Evolutionary conservation across 2,329 filamentous ascomycete genomes (phyloP).

Genomic region (Diaporthe ilicicola): DNA sequence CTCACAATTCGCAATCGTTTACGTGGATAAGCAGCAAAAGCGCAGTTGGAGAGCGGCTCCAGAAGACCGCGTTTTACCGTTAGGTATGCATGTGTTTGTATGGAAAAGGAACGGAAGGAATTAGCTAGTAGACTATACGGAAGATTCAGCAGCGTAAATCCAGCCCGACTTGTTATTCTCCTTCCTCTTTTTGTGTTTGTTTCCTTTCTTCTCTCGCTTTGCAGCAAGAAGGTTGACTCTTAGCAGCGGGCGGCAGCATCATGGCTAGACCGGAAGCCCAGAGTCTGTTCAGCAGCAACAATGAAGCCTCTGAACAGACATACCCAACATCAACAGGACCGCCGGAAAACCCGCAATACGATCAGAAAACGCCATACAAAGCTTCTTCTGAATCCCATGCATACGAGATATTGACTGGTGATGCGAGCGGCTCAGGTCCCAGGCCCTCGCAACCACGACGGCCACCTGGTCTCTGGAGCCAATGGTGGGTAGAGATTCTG

Average conservation of each 20-base stretch:
- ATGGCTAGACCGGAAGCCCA: slow-evolving; percentile 1
- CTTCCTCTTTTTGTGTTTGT: neutral
- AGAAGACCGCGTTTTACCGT: no score
- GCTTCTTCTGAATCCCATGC: neutral
- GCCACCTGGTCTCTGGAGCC: neutral
- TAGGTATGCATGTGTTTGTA: no score
- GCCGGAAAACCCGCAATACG: neutral
- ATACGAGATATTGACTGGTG: neutral
- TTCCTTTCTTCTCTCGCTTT: neutral
- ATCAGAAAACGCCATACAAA: neutral
- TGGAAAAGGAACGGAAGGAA: neutral
- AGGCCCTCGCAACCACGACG: neutral
- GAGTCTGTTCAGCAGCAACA: neutral
- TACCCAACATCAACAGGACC: neutral
- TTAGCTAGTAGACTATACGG: no score
- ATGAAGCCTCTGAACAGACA: neutral
- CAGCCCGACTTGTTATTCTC: neutral
- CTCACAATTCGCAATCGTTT: no score
- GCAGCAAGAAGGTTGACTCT: neutral
- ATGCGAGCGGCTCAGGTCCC: neutral
- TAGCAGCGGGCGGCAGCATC: neutral
- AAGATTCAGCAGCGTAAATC: neutral
- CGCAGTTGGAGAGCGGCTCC: no score
- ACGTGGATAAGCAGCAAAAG: no score
- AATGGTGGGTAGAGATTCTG: slow-evolving; percentile 3